A percentile compares a stretch with the other conserved stretches of the same genome.
These are phyloP conservation scores for Scleroderma citrinum DNA, from an alignment of 768 basidiomycete species.

Conservation along the genomic window DNA sequence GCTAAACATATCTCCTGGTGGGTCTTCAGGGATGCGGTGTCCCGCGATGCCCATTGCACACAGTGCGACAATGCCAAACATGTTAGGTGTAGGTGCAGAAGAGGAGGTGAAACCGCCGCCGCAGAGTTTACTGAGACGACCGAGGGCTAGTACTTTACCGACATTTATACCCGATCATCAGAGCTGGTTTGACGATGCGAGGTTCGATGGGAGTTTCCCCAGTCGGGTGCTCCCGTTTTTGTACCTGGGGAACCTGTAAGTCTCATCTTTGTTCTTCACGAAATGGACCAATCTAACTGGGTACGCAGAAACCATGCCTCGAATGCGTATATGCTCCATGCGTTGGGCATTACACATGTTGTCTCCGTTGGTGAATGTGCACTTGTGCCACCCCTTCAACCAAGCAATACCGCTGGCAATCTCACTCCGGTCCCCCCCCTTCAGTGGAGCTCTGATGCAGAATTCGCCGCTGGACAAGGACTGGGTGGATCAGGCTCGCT, in stretches of 20 bases:
- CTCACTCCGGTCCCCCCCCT: background rate
- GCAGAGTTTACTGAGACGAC: conserved; percentile 33
- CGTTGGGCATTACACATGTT: conserved; percentile 93
- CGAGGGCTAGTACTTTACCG: conserved; percentile 67
- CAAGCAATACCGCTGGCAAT: conserved; percentile 16
- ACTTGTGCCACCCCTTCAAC: conserved; percentile 68
- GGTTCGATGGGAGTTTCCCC: conserved; percentile 96
- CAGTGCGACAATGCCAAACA: background rate
- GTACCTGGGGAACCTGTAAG: conserved; percentile 91
- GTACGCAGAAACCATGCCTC: conserved; percentile 78
- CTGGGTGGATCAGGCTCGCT: conserved; percentile 61
- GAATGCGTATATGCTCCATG: conserved; percentile 94
- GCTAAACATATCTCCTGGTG: conserved; percentile 15
- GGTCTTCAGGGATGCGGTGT: conserved; percentile 6
- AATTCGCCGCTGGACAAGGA: conserved; percentile 40
- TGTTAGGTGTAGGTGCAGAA: conserved; percentile 19
- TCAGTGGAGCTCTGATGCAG: conserved; percentile 16
- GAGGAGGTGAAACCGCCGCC: conserved; percentile 12
- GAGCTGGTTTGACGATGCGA: conserved; percentile 90
- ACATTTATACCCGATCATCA: conserved; percentile 67
- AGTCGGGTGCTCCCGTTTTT: conserved; percentile 88
- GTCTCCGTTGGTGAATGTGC: conserved; percentile 96
- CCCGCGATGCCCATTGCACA: conserved; percentile 3
- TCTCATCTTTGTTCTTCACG: conserved; percentile 16
- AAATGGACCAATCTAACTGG: conserved; percentile 1